phyloP scores from a whole-genome alignment of 495 filamentous ascomycete species.

The Penicillium goetzii region DNA sequence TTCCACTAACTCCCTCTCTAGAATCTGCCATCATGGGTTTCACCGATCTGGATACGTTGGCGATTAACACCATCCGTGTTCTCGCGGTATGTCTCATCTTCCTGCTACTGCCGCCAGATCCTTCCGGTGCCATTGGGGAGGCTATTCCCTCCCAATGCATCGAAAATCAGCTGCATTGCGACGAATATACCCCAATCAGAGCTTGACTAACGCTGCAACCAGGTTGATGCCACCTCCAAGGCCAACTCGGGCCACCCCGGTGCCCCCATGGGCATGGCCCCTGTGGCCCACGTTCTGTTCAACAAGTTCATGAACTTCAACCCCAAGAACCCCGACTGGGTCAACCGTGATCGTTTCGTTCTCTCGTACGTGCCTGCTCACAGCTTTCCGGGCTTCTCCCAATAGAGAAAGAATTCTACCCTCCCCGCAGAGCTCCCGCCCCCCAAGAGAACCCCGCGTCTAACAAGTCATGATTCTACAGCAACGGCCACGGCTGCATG shows the following conservation, averaged over 20 bases:
- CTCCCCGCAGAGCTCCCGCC: neutral
- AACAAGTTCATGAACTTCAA: constrained; percentile 99
- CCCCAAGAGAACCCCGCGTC: neutral
- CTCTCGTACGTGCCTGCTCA: constrained; percentile 82
- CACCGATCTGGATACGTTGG: constrained; percentile 80
- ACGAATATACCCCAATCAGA: neutral
- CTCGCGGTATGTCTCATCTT: constrained; percentile 69
- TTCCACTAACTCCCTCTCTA: constrained; percentile 30
- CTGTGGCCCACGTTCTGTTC: constrained; percentile 95
- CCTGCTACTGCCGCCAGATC: constrained; percentile 14
- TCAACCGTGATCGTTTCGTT: constrained; percentile 97
- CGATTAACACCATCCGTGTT: constrained; percentile 96
- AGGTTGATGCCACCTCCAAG: constrained; percentile 97
- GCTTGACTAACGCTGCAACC: constrained; percentile 26
- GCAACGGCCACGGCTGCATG: constrained; percentile 99
- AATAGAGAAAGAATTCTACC: neutral
- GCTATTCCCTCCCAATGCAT: neutral
- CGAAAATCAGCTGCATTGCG: neutral
- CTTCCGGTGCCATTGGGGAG: constrained; percentile 19
- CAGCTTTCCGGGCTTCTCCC: neutral
- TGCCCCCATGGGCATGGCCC: constrained; percentile 99
- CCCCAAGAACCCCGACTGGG: constrained; percentile 96
- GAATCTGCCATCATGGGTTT: constrained; percentile 79
- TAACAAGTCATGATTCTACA: constrained; percentile 42
- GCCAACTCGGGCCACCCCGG: constrained; percentile 98